Conservation (phyloP, 805 yeast genomes). For the Starmerella cellae region DNA sequence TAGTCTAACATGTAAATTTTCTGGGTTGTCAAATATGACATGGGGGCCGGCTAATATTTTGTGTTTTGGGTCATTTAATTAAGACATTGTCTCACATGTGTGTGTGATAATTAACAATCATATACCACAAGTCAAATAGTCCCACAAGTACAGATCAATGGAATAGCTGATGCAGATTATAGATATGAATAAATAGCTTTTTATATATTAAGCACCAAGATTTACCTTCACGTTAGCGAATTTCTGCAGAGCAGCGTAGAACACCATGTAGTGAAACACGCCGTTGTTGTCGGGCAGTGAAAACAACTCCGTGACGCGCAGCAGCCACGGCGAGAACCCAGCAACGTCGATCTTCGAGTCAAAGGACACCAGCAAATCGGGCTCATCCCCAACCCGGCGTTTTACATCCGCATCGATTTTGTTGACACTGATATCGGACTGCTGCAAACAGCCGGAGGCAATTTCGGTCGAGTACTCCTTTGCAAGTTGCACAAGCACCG, state of each 20-base stretch:
- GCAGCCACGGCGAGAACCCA: constrained; percentile 98
- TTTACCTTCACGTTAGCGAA: constrained; percentile 75
- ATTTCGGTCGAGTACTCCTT: constrained; percentile 72
- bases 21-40: too few species aligned
- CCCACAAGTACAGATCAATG: too few species aligned
- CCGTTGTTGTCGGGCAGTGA: constrained; percentile 78
- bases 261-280: constrained; percentile 67
- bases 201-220: constrained; percentile 67
- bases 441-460: constrained; percentile 42
- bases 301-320: constrained; percentile 76
- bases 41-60: too few species aligned
- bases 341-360: constrained; percentile 80
- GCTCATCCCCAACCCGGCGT: constrained; percentile 78
- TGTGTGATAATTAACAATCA: too few species aligned
- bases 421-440: constrained; percentile 58
- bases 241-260: constrained; percentile 35
- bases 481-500: constrained; percentile 78
- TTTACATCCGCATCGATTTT: constrained; percentile 43
- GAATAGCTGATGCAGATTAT: too few species aligned
- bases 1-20: too few species aligned
- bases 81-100: too few species aligned
- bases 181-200: too few species aligned
- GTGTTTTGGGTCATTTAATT: too few species aligned
- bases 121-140: too few species aligned
- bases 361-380: constrained; percentile 73